Percentiles rank a stretch among this genome's conserved stretches.
Evolutionary conservation across 164 flowering plant genomes (phyloP).

Genomic region (Aristolochia contorta): DNA sequence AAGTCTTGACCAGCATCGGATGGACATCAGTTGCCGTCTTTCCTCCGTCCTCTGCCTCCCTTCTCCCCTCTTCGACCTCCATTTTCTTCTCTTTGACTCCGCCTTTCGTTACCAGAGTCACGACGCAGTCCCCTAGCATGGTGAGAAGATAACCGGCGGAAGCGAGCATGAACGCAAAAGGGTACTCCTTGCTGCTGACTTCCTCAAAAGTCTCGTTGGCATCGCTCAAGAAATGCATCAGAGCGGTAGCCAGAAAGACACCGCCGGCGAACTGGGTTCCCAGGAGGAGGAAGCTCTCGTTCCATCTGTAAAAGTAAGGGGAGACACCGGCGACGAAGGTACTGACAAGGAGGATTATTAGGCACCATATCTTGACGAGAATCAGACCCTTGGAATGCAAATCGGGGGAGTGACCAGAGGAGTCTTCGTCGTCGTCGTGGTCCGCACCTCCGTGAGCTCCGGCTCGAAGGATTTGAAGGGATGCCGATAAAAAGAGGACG

Average conservation of each 20-base stretch:
- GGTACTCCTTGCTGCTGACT: constrained; percentile 43
- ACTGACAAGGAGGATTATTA: constrained; percentile 48
- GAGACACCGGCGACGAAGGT: constrained; percentile 73
- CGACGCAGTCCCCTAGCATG: constrained; percentile 62
- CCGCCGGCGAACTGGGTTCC: constrained; percentile 92
- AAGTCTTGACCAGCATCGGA: constrained; percentile 30
- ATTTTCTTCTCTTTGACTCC: constrained; percentile 15
- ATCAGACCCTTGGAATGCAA: constrained; percentile 39
- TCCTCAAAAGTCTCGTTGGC: constrained; percentile 37
- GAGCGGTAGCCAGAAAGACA: constrained; percentile 62
- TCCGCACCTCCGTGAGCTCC: constrained; percentile 32
- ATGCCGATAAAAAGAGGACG: constrained; percentile 12
- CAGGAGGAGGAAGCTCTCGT: constrained; percentile 57
- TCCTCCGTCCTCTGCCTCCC: constrained; percentile 1
- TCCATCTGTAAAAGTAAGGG: constrained; percentile 74
- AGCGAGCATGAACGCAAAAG: constrained; percentile 77
- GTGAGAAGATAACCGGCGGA: constrained; percentile 60
- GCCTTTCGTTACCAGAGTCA: constrained; percentile 15
- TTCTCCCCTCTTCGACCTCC: constrained; percentile 25
- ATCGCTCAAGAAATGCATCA: constrained; percentile 84
- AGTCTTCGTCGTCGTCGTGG: background rate
- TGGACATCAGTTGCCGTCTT: constrained; percentile 7
- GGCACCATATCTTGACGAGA: constrained; percentile 61
- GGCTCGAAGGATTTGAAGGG: constrained; percentile 20
- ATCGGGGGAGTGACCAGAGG: background rate